Conservation (phyloP, 2,329 filamentous ascomycete genomes). For the Ophiostoma sp. region DNA sequence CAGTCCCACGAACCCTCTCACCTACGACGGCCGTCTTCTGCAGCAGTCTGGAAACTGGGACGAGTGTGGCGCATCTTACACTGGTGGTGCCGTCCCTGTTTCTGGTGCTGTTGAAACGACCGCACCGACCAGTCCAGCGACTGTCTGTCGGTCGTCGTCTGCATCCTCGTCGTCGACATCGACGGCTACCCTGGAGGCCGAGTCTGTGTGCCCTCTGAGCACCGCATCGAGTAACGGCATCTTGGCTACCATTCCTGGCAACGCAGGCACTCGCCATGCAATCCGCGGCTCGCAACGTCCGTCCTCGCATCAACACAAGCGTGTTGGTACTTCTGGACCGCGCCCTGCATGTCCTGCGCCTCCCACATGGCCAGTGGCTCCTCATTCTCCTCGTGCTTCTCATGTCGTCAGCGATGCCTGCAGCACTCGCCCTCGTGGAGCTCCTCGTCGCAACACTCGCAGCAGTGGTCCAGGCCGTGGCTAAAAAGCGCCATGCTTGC, state of each 20-base stretch:
- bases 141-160: not conserved
- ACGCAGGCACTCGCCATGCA: not conserved
- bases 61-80: not conserved
- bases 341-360: not conserved
- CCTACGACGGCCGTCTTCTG: conserved; percentile 3
- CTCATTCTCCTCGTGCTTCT: not conserved
- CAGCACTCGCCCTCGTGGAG: not conserved
- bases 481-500: not conserved
- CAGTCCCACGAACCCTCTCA: not conserved
- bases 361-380: conserved; percentile 2
- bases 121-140: not conserved
- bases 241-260: not conserved
- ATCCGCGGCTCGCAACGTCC: not conserved
- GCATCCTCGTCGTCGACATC: not conserved
- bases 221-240: no score
- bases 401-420: not conserved
- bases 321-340: not conserved
- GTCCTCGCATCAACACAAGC: not conserved
- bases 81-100: not conserved
- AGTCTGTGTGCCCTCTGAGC: no score
- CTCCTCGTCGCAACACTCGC: not conserved
- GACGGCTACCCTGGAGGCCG: not conserved
- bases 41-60: not conserved
- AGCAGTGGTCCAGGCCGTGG: not conserved
- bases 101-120: not conserved